phyloP scores from a whole-genome alignment of 2,329 filamentous ascomycete species.

The Diaporthe capsici region DNA sequence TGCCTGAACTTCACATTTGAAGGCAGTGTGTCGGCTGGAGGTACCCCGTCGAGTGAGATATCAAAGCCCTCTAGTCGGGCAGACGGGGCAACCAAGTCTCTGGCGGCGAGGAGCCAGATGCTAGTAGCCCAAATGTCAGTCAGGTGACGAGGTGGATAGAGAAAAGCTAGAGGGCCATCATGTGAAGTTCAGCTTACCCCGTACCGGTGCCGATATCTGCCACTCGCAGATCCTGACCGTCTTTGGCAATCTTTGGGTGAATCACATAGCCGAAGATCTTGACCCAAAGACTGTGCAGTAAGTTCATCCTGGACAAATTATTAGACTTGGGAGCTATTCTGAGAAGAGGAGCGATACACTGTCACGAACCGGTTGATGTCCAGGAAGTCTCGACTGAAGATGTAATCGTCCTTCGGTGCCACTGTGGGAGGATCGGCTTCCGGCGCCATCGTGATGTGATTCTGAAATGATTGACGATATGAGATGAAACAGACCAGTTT shows the following conservation, averaged over 20 bases:
- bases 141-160: no score
- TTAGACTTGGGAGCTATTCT: background rate
- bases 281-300: constrained; percentile 44
- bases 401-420: constrained; percentile 2
- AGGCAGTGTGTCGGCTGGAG: constrained; percentile 41
- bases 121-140: background rate
- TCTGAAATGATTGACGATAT: background rate
- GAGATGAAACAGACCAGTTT: background rate
- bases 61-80: constrained; percentile 44
- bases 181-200: constrained; percentile 40
- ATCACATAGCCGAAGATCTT: constrained; percentile 44
- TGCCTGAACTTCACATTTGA: constrained; percentile 42
- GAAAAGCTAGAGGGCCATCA: no score
- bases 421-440: background rate
- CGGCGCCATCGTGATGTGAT: background rate
- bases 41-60: constrained; percentile 45
- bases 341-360: no score
- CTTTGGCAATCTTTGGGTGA: constrained; percentile 44
- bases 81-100: constrained; percentile 31
- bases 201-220: constrained; percentile 48
- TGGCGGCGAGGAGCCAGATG: constrained; percentile 35
- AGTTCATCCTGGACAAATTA: constrained; percentile 40
- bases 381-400: constrained; percentile 32
- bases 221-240: constrained; percentile 39
- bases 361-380: constrained; percentile 31